Evolutionary conservation across 177 flowering plant genomes (phyloP).

Genomic region (Vitis hybrid): DNA sequence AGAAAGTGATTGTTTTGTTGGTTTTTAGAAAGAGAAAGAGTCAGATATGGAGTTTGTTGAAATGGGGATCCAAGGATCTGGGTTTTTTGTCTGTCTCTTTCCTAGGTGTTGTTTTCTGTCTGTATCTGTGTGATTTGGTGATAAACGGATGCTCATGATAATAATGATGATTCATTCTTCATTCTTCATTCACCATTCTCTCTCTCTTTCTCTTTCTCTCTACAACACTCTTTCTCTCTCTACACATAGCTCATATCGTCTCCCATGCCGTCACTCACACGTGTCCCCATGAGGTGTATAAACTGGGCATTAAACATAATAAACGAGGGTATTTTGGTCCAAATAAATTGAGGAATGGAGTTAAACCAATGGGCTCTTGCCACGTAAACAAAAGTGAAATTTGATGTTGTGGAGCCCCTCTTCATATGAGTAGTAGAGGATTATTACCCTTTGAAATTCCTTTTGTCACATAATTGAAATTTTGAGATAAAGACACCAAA

Average conservation of each 20-base stretch:
- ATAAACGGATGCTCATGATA: conserved; percentile 7
- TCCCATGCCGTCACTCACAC: no score
- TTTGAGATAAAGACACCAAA: no score
- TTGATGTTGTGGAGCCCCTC: no score
- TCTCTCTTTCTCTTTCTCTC: conserved; percentile 1
- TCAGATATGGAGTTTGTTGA: conserved; percentile 7
- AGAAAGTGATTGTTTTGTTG: conserved; percentile 1
- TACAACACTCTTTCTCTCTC: background rate
- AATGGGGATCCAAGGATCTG: conserved; percentile 23
- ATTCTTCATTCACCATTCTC: conserved; percentile 1
- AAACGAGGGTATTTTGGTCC: background rate
- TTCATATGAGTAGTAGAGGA: no score
- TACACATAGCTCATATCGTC: no score
- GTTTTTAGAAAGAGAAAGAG: conserved; percentile 4
- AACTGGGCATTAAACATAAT: no score
- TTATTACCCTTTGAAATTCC: no score
- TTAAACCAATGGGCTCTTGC: no score
- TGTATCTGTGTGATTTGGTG: background rate
- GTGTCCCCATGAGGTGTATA: no score
- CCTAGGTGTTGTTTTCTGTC: background rate
- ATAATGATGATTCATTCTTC: background rate
- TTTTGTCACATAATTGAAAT: no score
- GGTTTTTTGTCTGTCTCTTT: conserved; percentile 27
- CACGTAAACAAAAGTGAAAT: no score
- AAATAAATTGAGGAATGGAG: no score